Conservation (phyloP, 495 filamentous ascomycete species). For the Penicillium argentinense region DNA sequence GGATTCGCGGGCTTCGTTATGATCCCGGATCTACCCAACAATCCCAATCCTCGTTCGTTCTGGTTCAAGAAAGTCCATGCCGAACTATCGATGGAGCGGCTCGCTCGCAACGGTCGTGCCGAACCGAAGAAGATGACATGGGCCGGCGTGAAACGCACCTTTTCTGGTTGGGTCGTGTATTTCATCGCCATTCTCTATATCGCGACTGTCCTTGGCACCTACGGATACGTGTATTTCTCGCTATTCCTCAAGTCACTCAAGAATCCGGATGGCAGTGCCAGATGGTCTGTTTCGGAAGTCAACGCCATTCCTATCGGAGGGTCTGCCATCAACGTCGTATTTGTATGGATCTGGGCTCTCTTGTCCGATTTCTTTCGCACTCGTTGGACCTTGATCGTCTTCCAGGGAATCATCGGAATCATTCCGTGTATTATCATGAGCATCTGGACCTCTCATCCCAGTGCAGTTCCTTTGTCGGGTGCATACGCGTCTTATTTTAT, state of each 20-base stretch:
- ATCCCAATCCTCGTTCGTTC: constrained; percentile 31
- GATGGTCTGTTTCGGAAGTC: constrained; percentile 27
- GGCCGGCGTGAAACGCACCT: constrained; percentile 28
- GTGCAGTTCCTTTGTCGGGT: constrained; percentile 19
- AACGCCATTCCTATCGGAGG: constrained; percentile 35
- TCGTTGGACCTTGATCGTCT: constrained; percentile 28
- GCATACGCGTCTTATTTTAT: constrained; percentile 35
- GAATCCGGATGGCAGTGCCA: constrained; percentile 23
- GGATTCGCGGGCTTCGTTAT: constrained; percentile 60
- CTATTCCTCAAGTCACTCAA: constrained; percentile 30
- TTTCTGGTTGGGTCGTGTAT: constrained; percentile 32
- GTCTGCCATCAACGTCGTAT: constrained; percentile 35
- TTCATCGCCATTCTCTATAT: constrained; percentile 30
- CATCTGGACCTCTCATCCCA: constrained; percentile 27
- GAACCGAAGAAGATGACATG: constrained; percentile 32
- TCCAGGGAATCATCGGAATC: constrained; percentile 27
- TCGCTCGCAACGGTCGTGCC: constrained; percentile 31
- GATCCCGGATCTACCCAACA: constrained; percentile 50
- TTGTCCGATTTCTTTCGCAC: constrained; percentile 29
- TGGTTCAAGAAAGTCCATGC: constrained; percentile 32
- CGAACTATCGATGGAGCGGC: constrained; percentile 28
- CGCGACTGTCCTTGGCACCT: constrained; percentile 32
- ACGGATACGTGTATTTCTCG: constrained; percentile 33
- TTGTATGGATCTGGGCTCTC: constrained; percentile 35
- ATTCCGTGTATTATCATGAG: constrained; percentile 36